These are phyloP conservation scores for Xylariaceae sp. DNA, from an alignment of 2,329 filamentous ascomycete species.

Conservation along the genomic window DNA sequence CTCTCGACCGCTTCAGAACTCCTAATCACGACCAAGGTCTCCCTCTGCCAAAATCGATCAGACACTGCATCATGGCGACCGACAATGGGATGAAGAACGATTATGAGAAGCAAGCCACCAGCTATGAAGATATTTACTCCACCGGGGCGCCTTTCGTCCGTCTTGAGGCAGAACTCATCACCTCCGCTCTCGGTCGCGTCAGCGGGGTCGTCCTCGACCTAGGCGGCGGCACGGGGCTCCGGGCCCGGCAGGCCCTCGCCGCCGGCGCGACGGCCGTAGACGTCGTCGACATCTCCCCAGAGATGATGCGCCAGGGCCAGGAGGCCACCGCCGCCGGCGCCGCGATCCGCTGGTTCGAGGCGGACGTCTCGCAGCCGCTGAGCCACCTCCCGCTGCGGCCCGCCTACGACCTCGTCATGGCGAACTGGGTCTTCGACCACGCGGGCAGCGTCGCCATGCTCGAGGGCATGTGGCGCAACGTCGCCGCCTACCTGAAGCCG, in stretches of 20 bases:
- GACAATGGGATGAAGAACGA: conserved; percentile 1
- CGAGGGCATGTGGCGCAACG: conserved; percentile 40
- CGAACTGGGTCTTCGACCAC: conserved; percentile 43
- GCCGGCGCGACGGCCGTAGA: conserved; percentile 36
- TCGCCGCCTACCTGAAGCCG: conserved; percentile 33
- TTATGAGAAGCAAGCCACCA: conserved; percentile 6
- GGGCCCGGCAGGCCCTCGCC: conserved; percentile 35
- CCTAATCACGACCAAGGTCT: too few species aligned
- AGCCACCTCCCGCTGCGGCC: conserved; percentile 23
- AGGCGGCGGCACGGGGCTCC: conserved; percentile 40
- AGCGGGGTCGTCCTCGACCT: conserved; percentile 39
- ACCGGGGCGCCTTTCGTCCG: background rate
- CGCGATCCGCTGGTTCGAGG: conserved; percentile 35
- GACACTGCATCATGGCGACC: conserved; percentile 3
- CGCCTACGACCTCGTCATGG: conserved; percentile 43
- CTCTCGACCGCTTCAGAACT: too few species aligned
- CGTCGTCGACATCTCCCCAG: conserved; percentile 38
- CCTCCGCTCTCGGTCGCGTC: conserved; percentile 36
- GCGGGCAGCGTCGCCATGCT: conserved; percentile 32
- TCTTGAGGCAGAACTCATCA: conserved; percentile 40
- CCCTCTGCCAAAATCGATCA: background rate
- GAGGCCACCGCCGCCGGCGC: conserved; percentile 30
- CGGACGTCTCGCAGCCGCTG: conserved; percentile 35
- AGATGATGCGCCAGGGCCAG: conserved; percentile 35
- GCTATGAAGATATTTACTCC: conserved; percentile 5